Evolutionary conservation across 306 rosid genomes (phyloP), one percentile per base, ranked within the genome.

Genomic region (Rosa rugosa): DNA sequence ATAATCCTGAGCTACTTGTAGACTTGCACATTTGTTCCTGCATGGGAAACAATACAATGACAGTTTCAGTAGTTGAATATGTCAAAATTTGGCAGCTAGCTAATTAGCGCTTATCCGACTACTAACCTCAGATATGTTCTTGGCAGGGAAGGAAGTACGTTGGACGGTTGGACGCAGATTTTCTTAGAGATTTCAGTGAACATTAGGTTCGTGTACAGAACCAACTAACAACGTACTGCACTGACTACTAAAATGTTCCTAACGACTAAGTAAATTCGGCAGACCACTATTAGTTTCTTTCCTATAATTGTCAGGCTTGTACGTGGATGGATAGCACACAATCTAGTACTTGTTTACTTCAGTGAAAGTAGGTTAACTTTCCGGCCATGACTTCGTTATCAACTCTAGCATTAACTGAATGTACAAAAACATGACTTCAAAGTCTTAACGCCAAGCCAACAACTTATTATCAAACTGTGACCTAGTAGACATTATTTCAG

Each of bases 101-200:
- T 45, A 69, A 56, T 23, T 11, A 57, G 56, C 36, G 27, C 62
- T 31, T 49, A 67, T 73, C 23, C 74, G 23, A 76, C 59, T 85
- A 78, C 60, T 65, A 81, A 89, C 96, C 90, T 85, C 88, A 47
- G 80, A 40, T 80, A 79, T 87, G 86, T 22, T 64, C 79, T 51
- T 86, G 76, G n/a, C 75, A 72, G 83, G 45, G 71, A 14, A 51
- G 78, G 82, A 86, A 82, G 25, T n/a, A n/a, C n/a, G n/a, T n/a
- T n/a, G n/a, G n/a, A n/a, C n/a, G n/a, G n/a, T 72, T 69, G 85
- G 77, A 54, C 77, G 91, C 36, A 64, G 77, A 62, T 89, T 91
- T 72, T 91, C 94, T 78, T 86, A 6, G n/a, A 31, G 1, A n/a
- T 20, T 56, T 8, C 10, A 20, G 11, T 11, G 23, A 17, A 53